Base-by-base conservation (phyloP, 2,329 filamentous ascomycete species). In the Botrytis sinoallii region DNA sequence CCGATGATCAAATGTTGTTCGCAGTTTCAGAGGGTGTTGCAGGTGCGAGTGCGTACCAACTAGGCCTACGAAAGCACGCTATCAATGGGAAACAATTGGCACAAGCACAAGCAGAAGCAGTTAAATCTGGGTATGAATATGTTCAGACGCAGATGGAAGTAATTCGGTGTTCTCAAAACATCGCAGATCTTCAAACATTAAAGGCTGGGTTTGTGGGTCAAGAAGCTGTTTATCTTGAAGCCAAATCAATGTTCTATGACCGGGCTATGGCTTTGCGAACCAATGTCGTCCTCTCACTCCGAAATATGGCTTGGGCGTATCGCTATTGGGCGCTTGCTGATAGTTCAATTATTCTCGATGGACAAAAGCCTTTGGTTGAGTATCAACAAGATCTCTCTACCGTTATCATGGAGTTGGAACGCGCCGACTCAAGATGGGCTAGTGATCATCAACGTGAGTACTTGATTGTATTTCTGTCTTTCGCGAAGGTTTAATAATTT, bases 81-180 rank as follows among this genome's bases (percentile, higher is more conserved):
- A 70, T 70, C 9, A 70, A 70, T 61, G 67, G 67, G 5, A 70
- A 70, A 32, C 67, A 70, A 38, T 42, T 70, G 25, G 67, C 67
- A 2, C 67, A 70, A 44, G 67, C 67, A 59, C 67, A 70, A 44
- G 67, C 67, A 60, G 67, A 70, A 35, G 40, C 52, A 16, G 40
- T 70, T 9, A 70, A 70, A 14, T 42, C 67, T 25, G 52, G 67
- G 14, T 44, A 70, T 42, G 48, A 70, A 9, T 70, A 70, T 35
- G 40, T 70, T 20, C 55, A 70, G 48, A n/a, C 67, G 12, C 67
- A 60, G 40, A 70, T 70, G 67, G 67, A 70, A 61, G 67, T 70
- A 3, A 60, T 70, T 35, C 52, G 48, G 10, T 42, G 38, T 60
- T n/a, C 48, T 3, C 52, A 70, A 35, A 35, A 70, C 8, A 70